Evolutionary conservation across 768 basidiomycete species (phyloP).

Genomic region (Galerina sulciceps): DNA sequence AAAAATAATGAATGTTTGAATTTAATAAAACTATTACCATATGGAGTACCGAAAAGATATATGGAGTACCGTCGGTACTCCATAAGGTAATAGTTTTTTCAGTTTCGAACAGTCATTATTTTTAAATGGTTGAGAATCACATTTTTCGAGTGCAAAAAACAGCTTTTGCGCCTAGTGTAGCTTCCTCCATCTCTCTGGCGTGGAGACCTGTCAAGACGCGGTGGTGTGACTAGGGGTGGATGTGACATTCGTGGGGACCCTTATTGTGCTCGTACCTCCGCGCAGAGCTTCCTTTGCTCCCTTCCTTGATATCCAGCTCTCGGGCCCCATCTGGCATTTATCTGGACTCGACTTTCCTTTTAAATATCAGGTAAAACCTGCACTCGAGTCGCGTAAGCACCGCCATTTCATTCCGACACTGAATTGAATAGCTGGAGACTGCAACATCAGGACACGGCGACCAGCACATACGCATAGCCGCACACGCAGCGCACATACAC

Average conservation of each 20-base stretch:
- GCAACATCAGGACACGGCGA: conserved; percentile 5
- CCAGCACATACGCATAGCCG: conserved; percentile 9
- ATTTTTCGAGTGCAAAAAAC: no score
- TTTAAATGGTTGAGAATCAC: no score
- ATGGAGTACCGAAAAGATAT: no score
- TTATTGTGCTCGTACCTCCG: conserved; percentile 20
- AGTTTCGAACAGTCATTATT: no score
- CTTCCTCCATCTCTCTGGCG: conserved; percentile 18
- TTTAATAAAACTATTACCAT: no score
- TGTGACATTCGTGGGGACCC: conserved; percentile 29
- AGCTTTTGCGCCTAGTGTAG: no score
- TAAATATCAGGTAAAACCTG: background rate
- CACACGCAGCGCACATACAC: conserved; percentile 11
- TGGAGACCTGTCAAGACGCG: conserved; percentile 30
- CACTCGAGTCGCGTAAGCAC: background rate
- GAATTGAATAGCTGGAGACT: background rate
- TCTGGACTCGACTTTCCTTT: conserved; percentile 1
- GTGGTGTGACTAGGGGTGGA: conserved; percentile 27
- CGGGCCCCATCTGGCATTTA: background rate
- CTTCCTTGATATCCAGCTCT: conserved; percentile 3
- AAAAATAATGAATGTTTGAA: no score
- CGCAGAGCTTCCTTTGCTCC: conserved; percentile 11
- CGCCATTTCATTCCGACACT: background rate
- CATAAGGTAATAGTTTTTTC: no score
- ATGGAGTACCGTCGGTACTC: no score